Percentiles rank a stretch among this genome's conserved stretches.
Conservation (phyloP, 805 yeast species). For the Cephaloascus fragrans region DNA sequence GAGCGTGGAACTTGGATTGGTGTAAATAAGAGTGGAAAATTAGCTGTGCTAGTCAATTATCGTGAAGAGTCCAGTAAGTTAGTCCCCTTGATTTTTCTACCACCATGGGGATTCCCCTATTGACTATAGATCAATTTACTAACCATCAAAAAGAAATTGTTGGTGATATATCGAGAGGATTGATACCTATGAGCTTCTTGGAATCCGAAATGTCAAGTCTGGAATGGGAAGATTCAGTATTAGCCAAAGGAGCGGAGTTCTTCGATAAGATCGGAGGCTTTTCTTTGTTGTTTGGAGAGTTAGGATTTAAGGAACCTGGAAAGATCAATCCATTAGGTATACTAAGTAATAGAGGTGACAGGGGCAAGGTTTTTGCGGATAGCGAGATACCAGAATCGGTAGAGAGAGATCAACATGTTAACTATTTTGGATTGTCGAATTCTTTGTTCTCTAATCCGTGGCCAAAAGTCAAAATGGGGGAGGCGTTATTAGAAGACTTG, state of each 20-base stretch:
- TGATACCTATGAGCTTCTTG: conserved; percentile 36
- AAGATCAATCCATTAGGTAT: conserved; percentile 27
- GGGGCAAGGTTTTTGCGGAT: conserved; percentile 1
- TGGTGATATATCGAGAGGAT: conserved; percentile 41
- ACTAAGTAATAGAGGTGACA: conserved; percentile 40
- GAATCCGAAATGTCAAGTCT: conserved; percentile 20
- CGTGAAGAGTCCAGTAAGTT: conserved; percentile 29
- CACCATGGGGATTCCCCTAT: no score
- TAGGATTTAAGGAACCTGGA: conserved; percentile 15
- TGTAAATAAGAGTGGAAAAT: conserved; percentile 40
- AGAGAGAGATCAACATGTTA: background rate
- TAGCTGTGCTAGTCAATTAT: conserved; percentile 72
- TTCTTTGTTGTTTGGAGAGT: conserved; percentile 45
- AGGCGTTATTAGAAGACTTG: conserved; percentile 11
- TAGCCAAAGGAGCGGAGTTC: conserved; percentile 11
- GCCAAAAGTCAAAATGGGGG: conserved; percentile 60
- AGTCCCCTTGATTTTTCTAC: no score
- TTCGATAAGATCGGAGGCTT: conserved; percentile 49
- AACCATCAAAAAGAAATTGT: no score
- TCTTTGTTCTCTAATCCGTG: conserved; percentile 62
- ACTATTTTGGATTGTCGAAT: conserved; percentile 51
- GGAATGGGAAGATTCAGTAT: conserved; percentile 33
- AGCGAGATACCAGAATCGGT: background rate
- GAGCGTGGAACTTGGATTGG: conserved; percentile 95
- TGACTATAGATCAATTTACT: no score